Base-by-base conservation (phyloP, 768 basidiomycete genomes). In the Amylocystis lapponica region DNA sequence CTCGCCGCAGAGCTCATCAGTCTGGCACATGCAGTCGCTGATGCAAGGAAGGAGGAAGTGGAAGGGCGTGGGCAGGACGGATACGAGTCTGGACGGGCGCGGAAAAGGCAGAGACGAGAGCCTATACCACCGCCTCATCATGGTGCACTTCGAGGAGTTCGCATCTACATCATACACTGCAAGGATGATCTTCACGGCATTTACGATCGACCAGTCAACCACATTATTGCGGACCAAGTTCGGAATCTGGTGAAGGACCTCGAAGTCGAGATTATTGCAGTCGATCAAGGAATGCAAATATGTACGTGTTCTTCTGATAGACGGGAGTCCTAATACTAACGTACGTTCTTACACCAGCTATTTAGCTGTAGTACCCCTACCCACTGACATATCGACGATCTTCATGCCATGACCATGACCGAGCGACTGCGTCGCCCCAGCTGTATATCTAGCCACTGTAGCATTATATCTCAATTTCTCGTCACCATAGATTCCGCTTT, bases 101-200 rank as follows among this genome's bases (percentile, higher is more conserved):
- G 65, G 36, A 74, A 68, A 62, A 66, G 59, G 40, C 66, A 69
- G 37, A 40, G 50, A 38, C 65, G 70, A 23, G 48, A 69, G 2
- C 48, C 66, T 7, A 45, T 36, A 23, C 14, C 48, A 6, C 52
- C 66, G 2, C 68, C 74, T 8, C 72, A 76, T 21, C 64, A 65
- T 4, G 76, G 74, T 32, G 71, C 74, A 10, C 65, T 90, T 22
- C 52, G 63, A 3, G 85, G 81, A 9, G 56, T 90, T 23, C 68
- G 71, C 23, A 71, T 96, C n/a, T 90, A 78, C 59, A 68, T 96
- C 43, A 88, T 79, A 31, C 92, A 96, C 56, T 89, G 89, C 70
- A 96, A 97, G 59, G 89, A 90, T 47, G 72, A 76, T 33, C 63
- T 84, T 41, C 63, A 70, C n/a, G 60, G 61, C 12, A 64, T 65